Base-by-base conservation (phyloP, 2,329 filamentous ascomycete genomes). In the Colletotrichum viniferum region DNA sequence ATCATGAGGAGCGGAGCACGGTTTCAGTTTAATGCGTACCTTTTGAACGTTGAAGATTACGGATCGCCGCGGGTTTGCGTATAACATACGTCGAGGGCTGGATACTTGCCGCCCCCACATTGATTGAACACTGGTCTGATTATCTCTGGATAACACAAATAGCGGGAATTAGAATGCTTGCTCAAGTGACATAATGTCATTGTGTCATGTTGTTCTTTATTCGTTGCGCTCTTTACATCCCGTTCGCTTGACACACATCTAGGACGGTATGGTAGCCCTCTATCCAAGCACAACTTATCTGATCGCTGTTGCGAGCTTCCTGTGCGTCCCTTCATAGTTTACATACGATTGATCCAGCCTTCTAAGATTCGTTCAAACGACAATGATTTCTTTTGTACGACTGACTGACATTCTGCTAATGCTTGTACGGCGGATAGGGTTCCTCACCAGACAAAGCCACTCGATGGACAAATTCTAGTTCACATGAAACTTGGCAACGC, bases 71-170 rank as follows among this genome's bases (percentile, higher is more conserved):
- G 18, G 38, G 9, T 48, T 48, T 10, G 38, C 38, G 18, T 3
- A 5, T 5, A n/a, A 5, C 18, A 5, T 2, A 10, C 0, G 38
- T n/a, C 18, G 38, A n/a, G 38, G 43, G 43, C 6, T 2, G n/a
- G n/a, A 52, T 52, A 21, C n/a, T 52, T 21, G 10, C 43, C 43
- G 38, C 38, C 38, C 38, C 0, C 18, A 4, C 1, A 48, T 48
- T 4, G 0, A 48, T 0, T 48, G 9, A 0, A 48, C 18, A 48
- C 18, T 4, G 5, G n/a, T 1, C 0, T 4, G 0, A 0, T 2
- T 48, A n/a, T n/a, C 18, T n/a, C 0, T 48, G 18, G 38, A 43
- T 3, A 1, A 36, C 16, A n/a, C 9, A 43, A 1, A 43, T 5
- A n/a, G 18, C 9, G 9, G 18, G 38, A 38, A 18, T 4, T 8